Conservation (phyloP, 2,329 filamentous ascomycete species). For the Colletotrichum siamense region DNA sequence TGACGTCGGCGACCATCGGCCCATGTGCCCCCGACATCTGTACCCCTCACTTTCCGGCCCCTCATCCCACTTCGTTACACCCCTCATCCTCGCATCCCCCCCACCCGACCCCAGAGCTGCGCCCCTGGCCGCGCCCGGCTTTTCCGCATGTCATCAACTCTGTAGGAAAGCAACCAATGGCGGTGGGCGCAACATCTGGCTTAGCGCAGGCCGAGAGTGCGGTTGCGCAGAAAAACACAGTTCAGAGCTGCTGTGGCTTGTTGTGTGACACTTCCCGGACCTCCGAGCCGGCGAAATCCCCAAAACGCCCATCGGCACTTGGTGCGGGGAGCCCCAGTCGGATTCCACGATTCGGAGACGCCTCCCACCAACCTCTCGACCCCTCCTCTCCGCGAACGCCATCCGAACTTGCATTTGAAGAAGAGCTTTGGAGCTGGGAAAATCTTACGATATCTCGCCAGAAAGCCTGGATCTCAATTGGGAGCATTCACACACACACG, state of each 20-base stretch:
- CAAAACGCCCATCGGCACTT: not conserved
- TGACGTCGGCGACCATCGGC: not conserved
- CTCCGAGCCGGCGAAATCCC: conserved; percentile 5
- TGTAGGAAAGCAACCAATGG: not conserved
- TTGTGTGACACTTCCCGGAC: conserved; percentile 6
- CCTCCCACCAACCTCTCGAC: not conserved
- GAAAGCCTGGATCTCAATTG: not conserved
- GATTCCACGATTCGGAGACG: not conserved
- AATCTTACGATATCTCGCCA: not conserved
- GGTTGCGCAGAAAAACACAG: not conserved
- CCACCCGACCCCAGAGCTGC: not conserved
- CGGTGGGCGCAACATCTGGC: not conserved
- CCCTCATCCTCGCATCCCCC: not conserved
- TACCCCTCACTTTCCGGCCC: conserved; percentile 11
- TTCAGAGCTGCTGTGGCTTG: not conserved
- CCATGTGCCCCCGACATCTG: conserved; percentile 1
- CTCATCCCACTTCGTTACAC: not conserved
- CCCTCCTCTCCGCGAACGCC: not conserved
- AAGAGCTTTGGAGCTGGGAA: not conserved
- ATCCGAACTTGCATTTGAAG: not conserved
- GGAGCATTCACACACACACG: not conserved
- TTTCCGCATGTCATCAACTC: not conserved
- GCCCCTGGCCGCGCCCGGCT: not conserved
- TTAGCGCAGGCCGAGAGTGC: not conserved
- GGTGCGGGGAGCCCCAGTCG: conserved; percentile 10